Evolutionary conservation across 2,329 filamentous ascomycete genomes (phyloP), one percentile per base, ranked within the genome.

Genomic region (Exophiala viscosa): DNA sequence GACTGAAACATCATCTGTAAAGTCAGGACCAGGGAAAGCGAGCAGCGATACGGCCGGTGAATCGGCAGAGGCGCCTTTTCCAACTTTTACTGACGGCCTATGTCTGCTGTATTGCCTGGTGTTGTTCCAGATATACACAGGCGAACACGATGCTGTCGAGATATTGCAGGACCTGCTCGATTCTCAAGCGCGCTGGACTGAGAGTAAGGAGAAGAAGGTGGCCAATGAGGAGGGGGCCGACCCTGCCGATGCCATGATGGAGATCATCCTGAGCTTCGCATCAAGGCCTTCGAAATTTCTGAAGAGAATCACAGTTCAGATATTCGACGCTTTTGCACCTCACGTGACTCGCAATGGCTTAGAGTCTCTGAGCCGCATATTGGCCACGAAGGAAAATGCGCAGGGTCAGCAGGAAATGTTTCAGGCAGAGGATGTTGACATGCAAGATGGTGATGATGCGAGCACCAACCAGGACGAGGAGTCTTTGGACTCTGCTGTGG

Each of bases 321-420:
- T 95, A 0, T 97, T 97, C 66, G 81, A 85, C 18, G 84, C 86
- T 1, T 96, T 96, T 67, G 86, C 88, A 2, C 73, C 81, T 11
- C 82, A 88, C 49, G 80, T 97, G 54, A 90, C 86, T 1, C 75
- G 78, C 4, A 82, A 86, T 50, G 88, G 88, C 0, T 71, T 97
- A 49, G 80, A 86, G 52, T 82, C 80, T 10, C 69, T 85, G 66
- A 74, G 78, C 35, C 70, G 71, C 51, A 85, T 95, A 2, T 75
- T 99, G 11, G 77, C 82, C 47, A 86, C 87, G 0, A 86, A 87
- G 52, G 93, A 97, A 69, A 95, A 82, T 41, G 75, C 87, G 33
- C 84, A 86, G 62, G 93, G 93, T 0, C 90, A 96, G 63, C 84
- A 90, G 64, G 86, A 91, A 59, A 77, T 99, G 14, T 99, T 97